A percentile compares a stretch with the other conserved stretches of the same genome.
These are phyloP conservation scores for Calocera viscosa DNA, from an alignment of 768 basidiomycete species.

Conservation along the genomic window DNA sequence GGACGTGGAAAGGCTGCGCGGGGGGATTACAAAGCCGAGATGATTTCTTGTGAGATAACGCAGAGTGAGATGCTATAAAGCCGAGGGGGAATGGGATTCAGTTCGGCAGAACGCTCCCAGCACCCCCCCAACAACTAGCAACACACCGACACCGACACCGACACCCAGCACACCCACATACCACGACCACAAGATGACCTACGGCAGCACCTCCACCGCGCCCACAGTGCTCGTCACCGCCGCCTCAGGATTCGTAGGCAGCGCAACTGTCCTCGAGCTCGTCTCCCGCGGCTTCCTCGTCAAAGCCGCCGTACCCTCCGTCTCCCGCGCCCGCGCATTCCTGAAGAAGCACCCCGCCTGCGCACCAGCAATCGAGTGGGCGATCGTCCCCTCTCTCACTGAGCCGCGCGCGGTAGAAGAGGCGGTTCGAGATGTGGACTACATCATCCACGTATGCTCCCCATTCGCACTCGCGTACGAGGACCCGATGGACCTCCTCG, in stretches of 20 bases:
- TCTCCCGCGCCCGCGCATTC: neutral
- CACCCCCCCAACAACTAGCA: neutral
- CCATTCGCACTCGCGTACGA: neutral
- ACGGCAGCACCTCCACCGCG: neutral
- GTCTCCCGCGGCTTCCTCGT: neutral
- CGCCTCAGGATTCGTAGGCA: neutral
- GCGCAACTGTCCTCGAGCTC: neutral
- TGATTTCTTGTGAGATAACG: too few relatives aligned
- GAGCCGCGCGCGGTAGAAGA: neutral
- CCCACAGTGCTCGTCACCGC: constrained; percentile 2
- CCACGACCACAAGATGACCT: neutral
- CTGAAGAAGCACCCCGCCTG: neutral
- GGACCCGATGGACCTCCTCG: neutral
- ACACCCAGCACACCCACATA: neutral
- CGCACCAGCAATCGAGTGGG: neutral
- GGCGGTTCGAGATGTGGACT: neutral
- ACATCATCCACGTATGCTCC: neutral
- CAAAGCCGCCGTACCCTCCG: neutral
- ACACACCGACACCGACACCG: neutral
- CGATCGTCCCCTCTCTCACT: neutral
- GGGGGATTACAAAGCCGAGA: too few relatives aligned
- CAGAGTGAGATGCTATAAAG: too few relatives aligned
- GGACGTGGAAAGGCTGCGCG: too few relatives aligned
- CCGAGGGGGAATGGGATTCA: too few relatives aligned
- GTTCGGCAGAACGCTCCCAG: too few relatives aligned